Percentiles rank a stretch among this genome's conserved stretches.
Conservation (phyloP, 352 stramenopile genomes). For the Globisporangium middletonii region DNA sequence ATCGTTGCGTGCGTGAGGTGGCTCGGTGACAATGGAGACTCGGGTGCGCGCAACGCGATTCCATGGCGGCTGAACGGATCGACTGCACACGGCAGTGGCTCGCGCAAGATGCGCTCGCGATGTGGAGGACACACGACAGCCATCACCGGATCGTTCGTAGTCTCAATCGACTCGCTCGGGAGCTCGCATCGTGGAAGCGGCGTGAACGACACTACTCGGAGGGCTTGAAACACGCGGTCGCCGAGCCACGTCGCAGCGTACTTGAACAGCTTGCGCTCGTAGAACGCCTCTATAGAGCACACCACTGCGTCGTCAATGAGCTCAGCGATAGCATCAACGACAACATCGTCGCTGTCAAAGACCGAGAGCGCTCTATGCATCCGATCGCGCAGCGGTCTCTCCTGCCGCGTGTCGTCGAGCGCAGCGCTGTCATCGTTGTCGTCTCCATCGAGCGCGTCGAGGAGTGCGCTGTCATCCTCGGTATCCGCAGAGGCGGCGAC, state of each 20-base stretch:
- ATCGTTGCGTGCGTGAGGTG: neutral
- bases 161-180: neutral
- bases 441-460: too few relatives aligned
- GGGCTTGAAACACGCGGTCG: conserved; percentile 15
- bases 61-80: conserved; percentile 7
- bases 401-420: too few relatives aligned
- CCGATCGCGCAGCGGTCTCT: too few relatives aligned
- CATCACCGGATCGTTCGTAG: conserved; percentile 3
- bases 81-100: conserved; percentile 1
- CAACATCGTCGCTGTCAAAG: conserved; percentile 12
- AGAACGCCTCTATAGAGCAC: conserved; percentile 20
- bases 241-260: conserved; percentile 20
- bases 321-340: conserved; percentile 15
- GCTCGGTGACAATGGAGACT: neutral
- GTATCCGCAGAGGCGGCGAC: too few relatives aligned
- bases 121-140: neutral
- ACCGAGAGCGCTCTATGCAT: too few relatives aligned
- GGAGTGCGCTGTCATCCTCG: too few relatives aligned
- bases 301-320: conserved; percentile 14
- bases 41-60: neutral
- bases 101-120: neutral
- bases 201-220: conserved; percentile 5
- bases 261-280: conserved; percentile 18
- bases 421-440: too few relatives aligned
- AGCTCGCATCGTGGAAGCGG: neutral